Evolutionary conservation across 2,329 filamentous ascomycete genomes (phyloP).

Genomic region (Botrytis tulipae): DNA sequence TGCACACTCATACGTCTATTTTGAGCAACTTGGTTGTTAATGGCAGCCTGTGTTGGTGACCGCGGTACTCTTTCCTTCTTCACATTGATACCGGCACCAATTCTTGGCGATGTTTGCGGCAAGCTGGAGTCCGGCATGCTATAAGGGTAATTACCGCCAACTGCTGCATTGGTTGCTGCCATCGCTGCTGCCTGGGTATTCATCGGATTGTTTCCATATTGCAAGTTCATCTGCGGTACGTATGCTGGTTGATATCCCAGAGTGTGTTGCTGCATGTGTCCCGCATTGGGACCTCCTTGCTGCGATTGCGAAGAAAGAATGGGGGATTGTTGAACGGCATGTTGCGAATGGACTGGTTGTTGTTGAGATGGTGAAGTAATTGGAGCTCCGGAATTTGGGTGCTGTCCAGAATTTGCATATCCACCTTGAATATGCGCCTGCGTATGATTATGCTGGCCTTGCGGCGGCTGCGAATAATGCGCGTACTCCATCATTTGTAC

Average conservation of each 20-base stretch:
- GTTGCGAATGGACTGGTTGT: constrained; percentile 59
- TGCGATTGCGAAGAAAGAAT: constrained; percentile 78
- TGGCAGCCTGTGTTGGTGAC: constrained; percentile 65
- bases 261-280: constrained; percentile 60
- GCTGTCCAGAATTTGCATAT: constrained; percentile 60
- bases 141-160: constrained; percentile 75
- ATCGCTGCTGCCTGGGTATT: constrained; percentile 77
- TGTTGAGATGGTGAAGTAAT: constrained; percentile 74
- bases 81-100: constrained; percentile 57
- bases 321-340: constrained; percentile 66
- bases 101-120: constrained; percentile 72
- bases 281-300: constrained; percentile 61
- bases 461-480: constrained; percentile 63
- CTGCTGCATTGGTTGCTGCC: constrained; percentile 87
- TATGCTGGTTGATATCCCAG: constrained; percentile 81
- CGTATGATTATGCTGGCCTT: constrained; percentile 60
- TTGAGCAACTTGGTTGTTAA: constrained; percentile 59
- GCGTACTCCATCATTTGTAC: constrained; percentile 69
- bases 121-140: constrained; percentile 68
- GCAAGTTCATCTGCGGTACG: constrained; percentile 71
- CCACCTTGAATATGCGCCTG: constrained; percentile 56
- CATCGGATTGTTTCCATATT: constrained; percentile 78
- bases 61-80: constrained; percentile 75
- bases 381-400: constrained; percentile 47
- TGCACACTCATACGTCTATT: constrained; percentile 67